Percentiles rank a stretch among this genome's conserved stretches.
Conservation (phyloP, 768 basidiomycete genomes). For the Arthromyces matolae region DNA sequence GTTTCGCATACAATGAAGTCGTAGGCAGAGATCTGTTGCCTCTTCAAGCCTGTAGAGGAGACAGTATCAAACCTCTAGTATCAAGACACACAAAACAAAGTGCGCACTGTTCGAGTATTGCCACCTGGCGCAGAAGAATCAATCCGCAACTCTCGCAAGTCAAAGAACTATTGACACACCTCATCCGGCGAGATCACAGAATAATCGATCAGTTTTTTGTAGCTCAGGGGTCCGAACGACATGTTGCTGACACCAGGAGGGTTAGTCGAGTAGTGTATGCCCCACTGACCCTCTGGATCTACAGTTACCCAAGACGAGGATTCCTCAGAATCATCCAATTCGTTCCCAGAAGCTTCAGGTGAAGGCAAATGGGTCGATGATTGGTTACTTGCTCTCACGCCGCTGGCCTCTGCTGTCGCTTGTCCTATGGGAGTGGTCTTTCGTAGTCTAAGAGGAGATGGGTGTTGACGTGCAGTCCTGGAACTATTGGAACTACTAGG, state of each 20-base stretch:
- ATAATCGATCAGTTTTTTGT: constrained; percentile 6
- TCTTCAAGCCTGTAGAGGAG: constrained; percentile 27
- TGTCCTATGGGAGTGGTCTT: no score
- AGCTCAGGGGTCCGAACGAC: constrained; percentile 25
- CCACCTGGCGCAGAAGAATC: constrained; percentile 15
- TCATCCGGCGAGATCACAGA: constrained; percentile 1
- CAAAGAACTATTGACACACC: constrained; percentile 7
- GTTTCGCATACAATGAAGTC: constrained; percentile 34
- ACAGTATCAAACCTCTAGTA: neutral
- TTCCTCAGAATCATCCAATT: constrained; percentile 9
- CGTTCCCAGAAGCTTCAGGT: constrained; percentile 1
- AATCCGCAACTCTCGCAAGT: neutral
- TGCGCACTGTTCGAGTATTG: constrained; percentile 22
- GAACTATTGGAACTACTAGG: constrained; percentile 16
- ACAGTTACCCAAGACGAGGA: neutral
- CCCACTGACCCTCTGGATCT: constrained; percentile 27
- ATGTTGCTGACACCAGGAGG: constrained; percentile 33
- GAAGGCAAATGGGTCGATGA: constrained; percentile 1
- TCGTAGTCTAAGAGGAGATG: neutral
- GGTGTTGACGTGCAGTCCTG: constrained; percentile 20
- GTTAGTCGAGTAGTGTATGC: constrained; percentile 34
- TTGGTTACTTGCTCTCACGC: neutral
- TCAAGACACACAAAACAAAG: neutral
- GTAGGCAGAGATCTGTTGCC: constrained; percentile 39
- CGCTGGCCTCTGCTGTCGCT: no score